Conservation (phyloP, 106 monocot species). For the Hemerocallis citrina region DNA sequence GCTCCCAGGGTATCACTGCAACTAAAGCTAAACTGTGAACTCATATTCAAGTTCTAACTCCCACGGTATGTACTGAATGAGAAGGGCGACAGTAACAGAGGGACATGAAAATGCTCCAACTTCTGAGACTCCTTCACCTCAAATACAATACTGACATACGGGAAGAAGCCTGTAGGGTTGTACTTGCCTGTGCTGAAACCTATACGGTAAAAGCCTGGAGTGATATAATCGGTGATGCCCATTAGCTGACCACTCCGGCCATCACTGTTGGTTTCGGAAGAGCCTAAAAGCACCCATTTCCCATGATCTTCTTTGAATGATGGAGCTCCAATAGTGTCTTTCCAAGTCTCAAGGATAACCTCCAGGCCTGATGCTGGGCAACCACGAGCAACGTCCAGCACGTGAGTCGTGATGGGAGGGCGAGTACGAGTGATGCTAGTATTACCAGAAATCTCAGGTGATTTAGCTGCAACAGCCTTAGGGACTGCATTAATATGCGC, state of each 20-base stretch:
- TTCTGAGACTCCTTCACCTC: constrained; percentile 70
- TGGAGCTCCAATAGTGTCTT: constrained; percentile 15
- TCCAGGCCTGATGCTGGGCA: constrained; percentile 71
- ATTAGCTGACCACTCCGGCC: constrained; percentile 66
- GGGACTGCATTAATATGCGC: constrained; percentile 51
- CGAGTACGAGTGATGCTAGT: constrained; percentile 29
- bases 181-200: constrained; percentile 72
- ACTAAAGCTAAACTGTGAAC: too few relatives aligned
- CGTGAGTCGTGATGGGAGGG: constrained; percentile 90
- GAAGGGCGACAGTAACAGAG: constrained; percentile 76
- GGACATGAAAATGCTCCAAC: constrained; percentile 89
- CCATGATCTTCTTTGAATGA: constrained; percentile 30
- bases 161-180: constrained; percentile 57
- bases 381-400: constrained; percentile 74
- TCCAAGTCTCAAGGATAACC: constrained; percentile 73
- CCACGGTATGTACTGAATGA: constrained; percentile 78
- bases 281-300: constrained; percentile 42
- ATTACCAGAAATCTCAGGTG: constrained; percentile 28
- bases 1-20: too few relatives aligned
- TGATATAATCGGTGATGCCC: constrained; percentile 37
- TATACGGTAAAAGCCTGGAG: constrained; percentile 60
- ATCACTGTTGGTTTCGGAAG: constrained; percentile 63
- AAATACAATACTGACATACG: constrained; percentile 73
- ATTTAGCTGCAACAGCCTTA: constrained; percentile 29
- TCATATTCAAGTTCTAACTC: too few relatives aligned